Percentiles rank a stretch among this genome's conserved stretches.
Evolutionary conservation across 768 basidiomycete genomes (phyloP).

Genomic region (Royoungia palumana): DNA sequence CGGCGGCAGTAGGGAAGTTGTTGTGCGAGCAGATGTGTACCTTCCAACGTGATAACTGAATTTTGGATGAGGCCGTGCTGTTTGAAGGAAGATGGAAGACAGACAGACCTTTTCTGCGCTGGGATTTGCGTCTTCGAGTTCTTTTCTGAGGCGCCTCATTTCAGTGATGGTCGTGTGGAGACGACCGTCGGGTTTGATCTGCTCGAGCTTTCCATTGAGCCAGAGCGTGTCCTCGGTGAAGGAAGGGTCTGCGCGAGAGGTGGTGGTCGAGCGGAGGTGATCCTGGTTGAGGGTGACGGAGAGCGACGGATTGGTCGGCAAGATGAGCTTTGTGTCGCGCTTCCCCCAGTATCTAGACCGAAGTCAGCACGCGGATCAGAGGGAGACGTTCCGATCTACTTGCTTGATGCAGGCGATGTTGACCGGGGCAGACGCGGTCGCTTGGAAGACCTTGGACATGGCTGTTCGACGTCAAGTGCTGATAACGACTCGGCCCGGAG

Average conservation of each 20-base stretch:
- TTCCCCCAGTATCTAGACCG: constrained; percentile 95
- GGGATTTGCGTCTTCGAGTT: constrained; percentile 68
- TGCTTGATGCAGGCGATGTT: constrained; percentile 99
- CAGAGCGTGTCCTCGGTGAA: constrained; percentile 81
- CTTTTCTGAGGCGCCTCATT: constrained; percentile 73
- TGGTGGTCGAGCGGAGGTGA: constrained; percentile 90
- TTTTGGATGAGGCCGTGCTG: not conserved
- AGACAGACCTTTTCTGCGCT: constrained; percentile 58
- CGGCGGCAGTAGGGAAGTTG: constrained; percentile 99
- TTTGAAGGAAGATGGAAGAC: not conserved
- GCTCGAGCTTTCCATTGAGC: constrained; percentile 92
- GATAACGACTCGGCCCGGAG: constrained; percentile 15
- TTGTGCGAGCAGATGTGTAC: constrained; percentile 94
- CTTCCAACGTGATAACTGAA: constrained; percentile 37
- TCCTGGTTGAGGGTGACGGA: constrained; percentile 97
- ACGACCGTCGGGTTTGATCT: constrained; percentile 78
- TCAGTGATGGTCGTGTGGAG: constrained; percentile 83
- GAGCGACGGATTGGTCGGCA: constrained; percentile 98
- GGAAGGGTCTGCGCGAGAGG: constrained; percentile 75
- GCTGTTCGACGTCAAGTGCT: too few relatives aligned
- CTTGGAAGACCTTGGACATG: constrained; percentile 67
- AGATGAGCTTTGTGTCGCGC: constrained; percentile 89
- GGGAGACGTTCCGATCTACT: constrained; percentile 20
- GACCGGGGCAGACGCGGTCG: constrained; percentile 89
- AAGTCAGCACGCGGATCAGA: constrained; percentile 2